Evolutionary conservation across 2,329 filamentous ascomycete genomes (phyloP), one percentile per base, ranked within the genome.

Genomic region (Fusarium sp.): DNA sequence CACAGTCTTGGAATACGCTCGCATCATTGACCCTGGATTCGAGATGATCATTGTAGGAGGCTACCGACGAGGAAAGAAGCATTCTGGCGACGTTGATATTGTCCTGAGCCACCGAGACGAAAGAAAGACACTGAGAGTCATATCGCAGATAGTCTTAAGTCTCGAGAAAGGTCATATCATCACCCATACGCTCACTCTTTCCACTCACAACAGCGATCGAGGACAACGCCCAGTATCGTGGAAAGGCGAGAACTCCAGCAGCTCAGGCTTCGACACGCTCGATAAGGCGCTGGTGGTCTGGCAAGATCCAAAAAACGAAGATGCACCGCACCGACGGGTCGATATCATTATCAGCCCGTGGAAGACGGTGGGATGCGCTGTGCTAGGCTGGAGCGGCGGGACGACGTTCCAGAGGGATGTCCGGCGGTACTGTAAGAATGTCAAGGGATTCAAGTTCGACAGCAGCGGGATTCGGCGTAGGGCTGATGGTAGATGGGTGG

Each of bases 211-310:
- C 69, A 93, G 91, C 13, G 86, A 92, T 54, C 88, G 94, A 26
- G 91, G 88, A 6, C 94, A 98, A 73, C 77, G 74, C 22, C 83
- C 88, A 1, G 78, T 88, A 8, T 77, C 79, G 19, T 89, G 85
- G 85, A 86, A 85, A 65, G 85, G 85, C 0, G 75, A 76, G 33
- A 74, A 67, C 22, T 55, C 47, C 4, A 62, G 54, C 14, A 85
- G 86, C 0, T 81, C 84, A 22, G 92, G 93, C 1, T 98, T 97
- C 70, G 94, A 98, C 76, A 93, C 90, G 0, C 85, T 98, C 1
- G 94, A 98, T 78, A 98, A 98, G 78, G 94, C 94, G 0, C 82
- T 98, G 53, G 92, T 98, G 1, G 94, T 98, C 0, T 98, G 95
- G 95, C 93, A 97, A 76, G 69, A 78, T 34, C 63, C 72, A 2